These are phyloP conservation scores for Austroboletus novae-zelandiae DNA, from an alignment of 1,284 basidiomycete species.

Conservation along the genomic window DNA sequence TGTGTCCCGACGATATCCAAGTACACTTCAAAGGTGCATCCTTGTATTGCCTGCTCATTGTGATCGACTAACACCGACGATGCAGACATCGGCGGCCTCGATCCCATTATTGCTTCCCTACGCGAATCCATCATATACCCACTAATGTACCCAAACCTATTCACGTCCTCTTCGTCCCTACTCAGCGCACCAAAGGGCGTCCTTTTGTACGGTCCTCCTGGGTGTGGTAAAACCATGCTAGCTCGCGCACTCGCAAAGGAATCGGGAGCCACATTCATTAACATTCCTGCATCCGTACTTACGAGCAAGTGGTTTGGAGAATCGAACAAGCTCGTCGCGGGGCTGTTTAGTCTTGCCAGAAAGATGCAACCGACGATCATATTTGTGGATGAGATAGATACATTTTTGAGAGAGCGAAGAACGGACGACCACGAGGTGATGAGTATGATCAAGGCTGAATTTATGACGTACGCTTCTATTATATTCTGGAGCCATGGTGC, in stretches of 20 bases:
- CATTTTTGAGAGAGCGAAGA: slow-evolving; percentile 86
- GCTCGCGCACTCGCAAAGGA: slow-evolving; percentile 96
- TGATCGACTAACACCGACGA: slow-evolving; percentile 1
- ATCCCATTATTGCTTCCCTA: slow-evolving; percentile 87
- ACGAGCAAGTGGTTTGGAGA: slow-evolving; percentile 98
- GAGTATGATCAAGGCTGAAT: slow-evolving; percentile 99
- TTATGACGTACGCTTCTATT: slow-evolving; percentile 81
- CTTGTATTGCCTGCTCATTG: not conserved
- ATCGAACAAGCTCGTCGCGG: slow-evolving; percentile 96
- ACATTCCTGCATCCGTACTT: slow-evolving; percentile 76
- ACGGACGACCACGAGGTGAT: slow-evolving; percentile 96
- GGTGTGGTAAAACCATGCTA: slow-evolving; percentile 94
- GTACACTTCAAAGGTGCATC: slow-evolving; percentile 67
- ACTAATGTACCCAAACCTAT: slow-evolving; percentile 88
- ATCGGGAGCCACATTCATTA: slow-evolving; percentile 95
- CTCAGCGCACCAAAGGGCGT: slow-evolving; percentile 79
- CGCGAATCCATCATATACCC: slow-evolving; percentile 97
- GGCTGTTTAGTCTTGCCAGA: slow-evolving; percentile 86
- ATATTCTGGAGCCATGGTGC: not conserved
- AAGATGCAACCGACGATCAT: slow-evolving; percentile 86
- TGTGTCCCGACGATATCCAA: slow-evolving; percentile 82
- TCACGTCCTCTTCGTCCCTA: slow-evolving; percentile 70
- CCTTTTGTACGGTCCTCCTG: slow-evolving; percentile 86
- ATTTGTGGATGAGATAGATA: slow-evolving; percentile 97
- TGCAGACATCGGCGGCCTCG: slow-evolving; percentile 92